phyloP scores from a whole-genome alignment of 2,329 filamentous ascomycete species.

The Colletotrichum cereale region DNA sequence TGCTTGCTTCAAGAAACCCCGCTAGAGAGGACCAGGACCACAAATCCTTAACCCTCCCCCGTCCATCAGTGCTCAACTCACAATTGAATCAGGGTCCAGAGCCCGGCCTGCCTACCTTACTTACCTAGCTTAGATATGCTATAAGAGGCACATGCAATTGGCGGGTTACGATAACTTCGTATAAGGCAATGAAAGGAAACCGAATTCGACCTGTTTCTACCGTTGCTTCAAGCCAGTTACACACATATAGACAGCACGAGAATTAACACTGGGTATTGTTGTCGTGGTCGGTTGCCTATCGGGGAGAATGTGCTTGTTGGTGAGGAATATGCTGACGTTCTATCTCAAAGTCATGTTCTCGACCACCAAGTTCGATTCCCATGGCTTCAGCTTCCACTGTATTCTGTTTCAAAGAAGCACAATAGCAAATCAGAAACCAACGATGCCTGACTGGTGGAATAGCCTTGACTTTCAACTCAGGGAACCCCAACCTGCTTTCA shows the following conservation, averaged over 20 bases:
- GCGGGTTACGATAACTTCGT: background rate
- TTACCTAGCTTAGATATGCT: background rate
- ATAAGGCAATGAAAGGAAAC: background rate
- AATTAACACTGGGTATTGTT: background rate
- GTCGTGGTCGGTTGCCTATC: background rate
- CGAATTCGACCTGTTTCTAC: background rate
- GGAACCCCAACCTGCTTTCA: slow-evolving; percentile 3
- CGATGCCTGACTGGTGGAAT: background rate
- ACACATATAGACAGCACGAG: no score
- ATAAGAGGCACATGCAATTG: background rate
- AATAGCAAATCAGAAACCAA: background rate
- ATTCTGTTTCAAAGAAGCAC: background rate
- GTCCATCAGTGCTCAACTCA: background rate
- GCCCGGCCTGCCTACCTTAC: background rate
- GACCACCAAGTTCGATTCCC: background rate
- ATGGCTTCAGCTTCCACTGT: background rate
- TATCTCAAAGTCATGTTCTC: background rate
- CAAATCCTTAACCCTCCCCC: background rate
- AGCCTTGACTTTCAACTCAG: background rate
- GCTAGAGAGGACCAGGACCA: slow-evolving; percentile 22
- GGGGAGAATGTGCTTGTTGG: background rate
- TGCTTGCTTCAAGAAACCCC: slow-evolving; percentile 27
- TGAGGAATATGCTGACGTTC: background rate
- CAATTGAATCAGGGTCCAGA: background rate
- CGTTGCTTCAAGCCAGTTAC: background rate